Conservation (phyloP, 2,329 filamentous ascomycete species). For the Niveomyces coronatus region DNA sequence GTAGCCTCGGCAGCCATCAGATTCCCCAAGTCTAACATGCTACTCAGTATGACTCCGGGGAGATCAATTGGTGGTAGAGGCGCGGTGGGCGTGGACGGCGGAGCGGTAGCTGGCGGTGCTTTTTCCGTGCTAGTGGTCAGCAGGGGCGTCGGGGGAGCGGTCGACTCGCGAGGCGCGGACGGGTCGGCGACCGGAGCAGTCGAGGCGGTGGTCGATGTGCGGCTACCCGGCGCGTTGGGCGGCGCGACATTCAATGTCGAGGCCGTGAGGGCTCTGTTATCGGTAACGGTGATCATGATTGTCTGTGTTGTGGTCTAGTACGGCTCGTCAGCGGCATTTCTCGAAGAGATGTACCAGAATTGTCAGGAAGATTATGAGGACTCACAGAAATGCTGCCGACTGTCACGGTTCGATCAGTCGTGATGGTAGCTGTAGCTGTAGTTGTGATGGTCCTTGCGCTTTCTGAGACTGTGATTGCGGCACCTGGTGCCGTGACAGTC, state of each 20-base stretch:
- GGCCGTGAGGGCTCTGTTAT: neutral
- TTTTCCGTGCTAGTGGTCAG: neutral
- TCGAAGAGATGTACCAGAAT: neutral
- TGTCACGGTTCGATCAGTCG: neutral
- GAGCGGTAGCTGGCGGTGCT: neutral
- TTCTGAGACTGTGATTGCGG: neutral
- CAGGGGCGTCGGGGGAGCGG: neutral
- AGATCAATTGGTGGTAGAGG: conserved; percentile 25
- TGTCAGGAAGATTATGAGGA: no score
- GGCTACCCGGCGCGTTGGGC: neutral
- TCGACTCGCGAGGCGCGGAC: conserved; percentile 5
- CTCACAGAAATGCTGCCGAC: neutral
- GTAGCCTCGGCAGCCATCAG: conserved; percentile 15
- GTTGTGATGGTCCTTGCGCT: neutral
- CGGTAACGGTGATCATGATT: conserved; percentile 4
- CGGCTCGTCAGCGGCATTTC: neutral
- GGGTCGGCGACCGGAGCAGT: conserved; percentile 6
- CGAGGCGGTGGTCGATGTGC: neutral
- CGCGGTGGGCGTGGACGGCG: conserved; percentile 4
- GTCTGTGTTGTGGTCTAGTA: conserved; percentile 3
- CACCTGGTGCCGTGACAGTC: neutral
- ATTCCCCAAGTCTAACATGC: conserved; percentile 34
- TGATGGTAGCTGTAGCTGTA: neutral
- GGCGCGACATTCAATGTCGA: neutral
- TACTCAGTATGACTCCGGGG: conserved; percentile 31